Evolutionary conservation across 441 rosid species (phyloP).

Genomic region (Kokia cookei): DNA sequence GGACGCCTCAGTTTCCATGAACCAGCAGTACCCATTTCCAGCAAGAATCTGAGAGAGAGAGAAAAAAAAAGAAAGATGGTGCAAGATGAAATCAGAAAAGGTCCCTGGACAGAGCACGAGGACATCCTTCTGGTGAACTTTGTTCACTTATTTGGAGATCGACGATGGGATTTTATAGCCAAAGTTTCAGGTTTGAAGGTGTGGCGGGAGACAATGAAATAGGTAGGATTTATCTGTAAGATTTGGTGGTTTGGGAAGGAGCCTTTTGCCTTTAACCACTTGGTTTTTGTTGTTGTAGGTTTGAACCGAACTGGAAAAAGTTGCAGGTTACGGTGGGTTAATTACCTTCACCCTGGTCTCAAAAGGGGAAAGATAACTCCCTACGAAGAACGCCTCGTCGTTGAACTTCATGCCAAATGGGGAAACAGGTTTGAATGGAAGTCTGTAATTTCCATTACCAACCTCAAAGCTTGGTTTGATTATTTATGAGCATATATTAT

Average conservation of each 20-base stretch:
- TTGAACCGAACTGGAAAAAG: slow-evolving; percentile 97
- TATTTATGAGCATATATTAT: not conserved
- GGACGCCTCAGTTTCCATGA: slow-evolving; percentile 17
- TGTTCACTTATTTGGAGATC: slow-evolving; percentile 88
- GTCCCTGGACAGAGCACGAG: slow-evolving; percentile 97
- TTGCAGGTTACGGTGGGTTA: slow-evolving; percentile 99
- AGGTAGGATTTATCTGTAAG: slow-evolving; percentile 52
- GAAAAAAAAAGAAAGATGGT: slow-evolving; percentile 55
- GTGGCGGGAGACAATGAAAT: slow-evolving; percentile 92
- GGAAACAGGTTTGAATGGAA: slow-evolving; percentile 74
- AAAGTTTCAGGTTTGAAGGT: slow-evolving; percentile 99
- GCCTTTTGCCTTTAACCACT: slow-evolving; percentile 42
- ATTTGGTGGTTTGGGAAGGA: slow-evolving; percentile 46
- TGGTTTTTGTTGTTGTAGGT: slow-evolving; percentile 76
- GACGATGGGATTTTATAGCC: slow-evolving; percentile 97
- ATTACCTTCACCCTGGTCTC: slow-evolving; percentile 93
- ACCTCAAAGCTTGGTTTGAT: not conserved
- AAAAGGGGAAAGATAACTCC: slow-evolving; percentile 89
- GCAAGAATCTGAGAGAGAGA: slow-evolving; percentile 11
- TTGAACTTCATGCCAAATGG: slow-evolving; percentile 87
- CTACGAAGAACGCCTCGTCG: slow-evolving; percentile 82
- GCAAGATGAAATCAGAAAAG: slow-evolving; percentile 73
- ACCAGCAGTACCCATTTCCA: slow-evolving; percentile 11
- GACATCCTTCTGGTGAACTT: slow-evolving; percentile 78
- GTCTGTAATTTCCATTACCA: not conserved